Percentiles rank a stretch among this genome's conserved stretches.
phyloP scores from a whole-genome alignment of 768 basidiomycete genomes.

The Russula sp. region DNA sequence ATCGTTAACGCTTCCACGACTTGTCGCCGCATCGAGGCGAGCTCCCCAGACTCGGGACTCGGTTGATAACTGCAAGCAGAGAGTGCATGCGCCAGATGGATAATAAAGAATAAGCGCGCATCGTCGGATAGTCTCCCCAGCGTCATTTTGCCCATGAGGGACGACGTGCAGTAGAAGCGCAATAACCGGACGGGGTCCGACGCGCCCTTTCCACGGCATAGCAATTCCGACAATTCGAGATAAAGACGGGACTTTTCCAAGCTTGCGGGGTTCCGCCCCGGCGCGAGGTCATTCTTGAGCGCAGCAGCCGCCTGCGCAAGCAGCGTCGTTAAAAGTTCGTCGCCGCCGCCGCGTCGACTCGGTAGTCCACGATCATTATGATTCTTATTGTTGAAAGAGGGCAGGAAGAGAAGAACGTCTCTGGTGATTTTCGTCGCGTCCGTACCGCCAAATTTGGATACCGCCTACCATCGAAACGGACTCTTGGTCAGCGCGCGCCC shows the following conservation, averaged over 20 bases:
- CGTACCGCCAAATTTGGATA: constrained; percentile 42
- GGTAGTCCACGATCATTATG: constrained; percentile 30
- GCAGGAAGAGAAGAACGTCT: constrained; percentile 51
- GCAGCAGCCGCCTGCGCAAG: constrained; percentile 39
- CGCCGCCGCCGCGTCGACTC: constrained; percentile 41
- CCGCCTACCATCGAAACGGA: constrained; percentile 41
- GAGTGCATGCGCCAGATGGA: constrained; percentile 46
- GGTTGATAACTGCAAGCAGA: constrained; percentile 40
- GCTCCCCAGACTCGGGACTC: constrained; percentile 34
- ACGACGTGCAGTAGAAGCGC: constrained; percentile 48
- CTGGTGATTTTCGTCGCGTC: constrained; percentile 51
- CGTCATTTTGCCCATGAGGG: constrained; percentile 45
- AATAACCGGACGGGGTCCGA: constrained; percentile 48
- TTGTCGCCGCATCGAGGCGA: constrained; percentile 44
- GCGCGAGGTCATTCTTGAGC: constrained; percentile 37
- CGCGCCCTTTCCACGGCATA: constrained; percentile 44
- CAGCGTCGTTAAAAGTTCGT: constrained; percentile 42
- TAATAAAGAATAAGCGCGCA: constrained; percentile 47
- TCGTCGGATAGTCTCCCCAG: constrained; percentile 46
- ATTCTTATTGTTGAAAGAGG: constrained; percentile 39
- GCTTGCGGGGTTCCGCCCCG: constrained; percentile 34
- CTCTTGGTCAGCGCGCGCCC: constrained; percentile 3
- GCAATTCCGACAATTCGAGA: constrained; percentile 46
- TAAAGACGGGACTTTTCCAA: constrained; percentile 44
- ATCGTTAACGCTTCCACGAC: constrained; percentile 50